phyloP scores from a whole-genome alignment of 306 rosid genomes.

The Comarum palustre region DNA sequence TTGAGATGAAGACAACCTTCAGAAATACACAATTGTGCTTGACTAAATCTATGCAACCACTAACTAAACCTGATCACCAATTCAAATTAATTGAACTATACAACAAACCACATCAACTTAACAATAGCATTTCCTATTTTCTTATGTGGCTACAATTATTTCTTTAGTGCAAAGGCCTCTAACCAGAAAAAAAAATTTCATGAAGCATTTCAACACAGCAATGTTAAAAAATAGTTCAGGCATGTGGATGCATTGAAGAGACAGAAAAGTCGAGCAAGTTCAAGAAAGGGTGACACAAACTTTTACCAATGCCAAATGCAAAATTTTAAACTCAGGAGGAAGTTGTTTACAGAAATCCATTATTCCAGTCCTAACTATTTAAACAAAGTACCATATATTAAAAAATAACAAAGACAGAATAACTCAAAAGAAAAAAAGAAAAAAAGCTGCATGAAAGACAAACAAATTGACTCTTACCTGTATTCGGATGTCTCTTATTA shows the following conservation, averaged over 20 bases:
- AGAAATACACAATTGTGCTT: conserved; percentile 3
- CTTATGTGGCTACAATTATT: not conserved
- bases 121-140: not conserved
- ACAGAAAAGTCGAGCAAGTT: not conserved
- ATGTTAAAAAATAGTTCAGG: not conserved
- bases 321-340: not conserved
- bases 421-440: not conserved
- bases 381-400: not conserved
- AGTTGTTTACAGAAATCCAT: not conserved
- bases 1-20: not conserved
- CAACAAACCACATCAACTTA: not conserved
- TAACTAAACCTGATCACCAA: not conserved
- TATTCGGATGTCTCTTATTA: conserved; percentile 63
- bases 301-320: not conserved
- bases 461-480: conserved; percentile 43
- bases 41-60: not conserved
- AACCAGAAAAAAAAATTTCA: not conserved
- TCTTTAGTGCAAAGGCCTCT: not conserved
- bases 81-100: not conserved
- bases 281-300: not conserved
- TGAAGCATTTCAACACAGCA: not conserved
- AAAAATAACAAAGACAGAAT: not conserved
- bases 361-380: too few species aligned
- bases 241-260: not conserved
- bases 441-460: not conserved